A percentile compares a stretch with the other conserved stretches of the same genome.
phyloP scores from a whole-genome alignment of 441 rosid species.

The Gossypium lobatum region DNA sequence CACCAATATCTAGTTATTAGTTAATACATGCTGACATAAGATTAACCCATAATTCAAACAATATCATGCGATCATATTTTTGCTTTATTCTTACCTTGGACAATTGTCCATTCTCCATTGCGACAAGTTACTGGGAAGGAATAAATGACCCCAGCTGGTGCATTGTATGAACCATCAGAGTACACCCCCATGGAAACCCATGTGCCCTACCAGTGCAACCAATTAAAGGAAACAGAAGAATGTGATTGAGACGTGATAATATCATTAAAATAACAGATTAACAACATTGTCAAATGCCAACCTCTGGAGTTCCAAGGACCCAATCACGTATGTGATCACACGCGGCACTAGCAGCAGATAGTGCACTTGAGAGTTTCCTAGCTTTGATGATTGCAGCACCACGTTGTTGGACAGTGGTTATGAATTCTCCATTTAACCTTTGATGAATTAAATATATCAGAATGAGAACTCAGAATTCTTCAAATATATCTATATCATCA shows the following conservation, averaged over 20 bases:
- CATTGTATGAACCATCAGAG: slow-evolving; percentile 87
- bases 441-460: slow-evolving; percentile 9
- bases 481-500: neutral
- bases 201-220: slow-evolving; percentile 43
- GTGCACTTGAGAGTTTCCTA: slow-evolving; percentile 71
- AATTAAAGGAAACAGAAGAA: neutral
- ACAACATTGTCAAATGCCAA: slow-evolving; percentile 15
- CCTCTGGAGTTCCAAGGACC: slow-evolving; percentile 97
- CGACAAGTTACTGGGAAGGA: slow-evolving; percentile 80
- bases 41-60: neutral
- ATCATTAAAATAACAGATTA: neutral
- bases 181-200: slow-evolving; percentile 92
- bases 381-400: slow-evolving; percentile 95
- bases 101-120: slow-evolving; percentile 81
- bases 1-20: neutral
- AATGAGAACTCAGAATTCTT: neutral
- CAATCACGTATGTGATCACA: slow-evolving; percentile 90
- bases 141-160: slow-evolving; percentile 81
- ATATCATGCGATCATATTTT: neutral
- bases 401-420: slow-evolving; percentile 76
- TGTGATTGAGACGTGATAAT: neutral
- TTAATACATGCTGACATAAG: neutral
- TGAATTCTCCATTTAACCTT: slow-evolving; percentile 75
- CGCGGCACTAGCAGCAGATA: slow-evolving; percentile 88
- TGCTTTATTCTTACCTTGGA: slow-evolving; percentile 51